These are phyloP conservation scores for Fusarium sp. DNA, from an alignment of 2,329 filamentous ascomycete species.

Conservation along the genomic window DNA sequence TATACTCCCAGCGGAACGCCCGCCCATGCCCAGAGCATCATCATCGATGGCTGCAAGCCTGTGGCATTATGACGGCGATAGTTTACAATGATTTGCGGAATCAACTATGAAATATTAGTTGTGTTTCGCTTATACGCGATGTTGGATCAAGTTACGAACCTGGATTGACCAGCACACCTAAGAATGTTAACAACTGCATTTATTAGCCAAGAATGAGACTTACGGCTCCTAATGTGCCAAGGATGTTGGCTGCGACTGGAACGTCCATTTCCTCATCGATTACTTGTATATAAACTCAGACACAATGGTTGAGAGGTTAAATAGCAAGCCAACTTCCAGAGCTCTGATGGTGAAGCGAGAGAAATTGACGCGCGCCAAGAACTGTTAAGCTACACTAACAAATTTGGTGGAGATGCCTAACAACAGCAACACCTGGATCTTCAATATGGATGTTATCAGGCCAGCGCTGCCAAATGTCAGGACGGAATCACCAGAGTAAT, in stretches of 20 bases:
- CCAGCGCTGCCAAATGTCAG: neutral
- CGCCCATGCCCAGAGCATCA: constrained; percentile 77
- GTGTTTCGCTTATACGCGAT: neutral
- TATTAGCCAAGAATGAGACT: constrained; percentile 12
- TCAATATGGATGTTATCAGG: neutral
- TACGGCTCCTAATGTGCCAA: constrained; percentile 70
- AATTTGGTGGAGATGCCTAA: constrained; percentile 16
- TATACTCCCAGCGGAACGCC: constrained; percentile 73
- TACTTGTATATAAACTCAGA: neutral
- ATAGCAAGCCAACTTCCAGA: neutral
- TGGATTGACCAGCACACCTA: constrained; percentile 74
- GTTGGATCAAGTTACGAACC: constrained; percentile 50
- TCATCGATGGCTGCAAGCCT: constrained; percentile 76
- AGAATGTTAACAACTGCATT: neutral
- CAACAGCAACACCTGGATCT: neutral
- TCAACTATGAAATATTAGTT: constrained; percentile 58
- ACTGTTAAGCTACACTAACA: constrained; percentile 7
- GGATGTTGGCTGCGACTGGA: constrained; percentile 66
- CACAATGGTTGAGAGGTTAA: neutral
- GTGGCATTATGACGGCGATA: constrained; percentile 73
- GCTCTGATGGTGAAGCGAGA: neutral
- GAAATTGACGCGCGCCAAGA: constrained; percentile 9
- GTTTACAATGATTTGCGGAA: constrained; percentile 78
- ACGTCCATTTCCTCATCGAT: constrained; percentile 59
- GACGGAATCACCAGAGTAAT: neutral